Evolutionary conservation across 176 grass and related monocot species (phyloP), one percentile per base, ranked within the genome.

Genomic region (Dendrocalamus sinicus): DNA sequence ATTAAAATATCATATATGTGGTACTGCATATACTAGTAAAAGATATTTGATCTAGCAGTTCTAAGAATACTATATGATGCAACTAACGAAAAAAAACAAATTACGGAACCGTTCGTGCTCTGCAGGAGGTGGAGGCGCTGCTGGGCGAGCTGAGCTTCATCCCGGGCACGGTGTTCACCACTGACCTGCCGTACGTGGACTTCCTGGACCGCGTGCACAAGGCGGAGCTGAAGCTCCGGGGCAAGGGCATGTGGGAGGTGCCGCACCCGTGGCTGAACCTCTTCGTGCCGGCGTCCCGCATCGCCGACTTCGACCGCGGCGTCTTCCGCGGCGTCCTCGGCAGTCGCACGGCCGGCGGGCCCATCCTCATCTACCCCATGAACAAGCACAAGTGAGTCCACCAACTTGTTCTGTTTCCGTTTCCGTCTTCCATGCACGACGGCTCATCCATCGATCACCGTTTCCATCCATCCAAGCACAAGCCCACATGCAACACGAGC

Each of bases 311-410:
- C 77, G 91, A 98, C 81, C 81, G 59, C 61, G 93, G 89, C 52
- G 93, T 98, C 89, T 98, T 98, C 81, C 87, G 73, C 1, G 88
- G 88, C 67, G 64, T 98, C 86, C 96, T 98, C 24, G 91, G 90
- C 68, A 88, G 93, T 60, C 90, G 86, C 53, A 92, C 94, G 44
- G 90, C 96, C 44, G 93, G 88, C 50, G 96, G 96, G 0, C 96
- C 96, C 77, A 90, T 98, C 89, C 96, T 98, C 83, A 95, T 98
- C 86, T 98, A 98, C 90, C 93, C 96, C 67, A 95, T 95, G 93
- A 98, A 95, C 91, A 95, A 89, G 71, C 81, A 92, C 75, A 98
- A 88, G 96, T 95, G 78, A 89, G 79, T 23, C 59, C 63, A 74
- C 32, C 66, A 2, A 9, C 12, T 0, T n/a, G 37, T 22, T 40